Percentiles rank a stretch among this genome's conserved stretches.
phyloP scores from a whole-genome alignment of 495 filamentous ascomycete genomes.

The Aspergillus hancockii region DNA sequence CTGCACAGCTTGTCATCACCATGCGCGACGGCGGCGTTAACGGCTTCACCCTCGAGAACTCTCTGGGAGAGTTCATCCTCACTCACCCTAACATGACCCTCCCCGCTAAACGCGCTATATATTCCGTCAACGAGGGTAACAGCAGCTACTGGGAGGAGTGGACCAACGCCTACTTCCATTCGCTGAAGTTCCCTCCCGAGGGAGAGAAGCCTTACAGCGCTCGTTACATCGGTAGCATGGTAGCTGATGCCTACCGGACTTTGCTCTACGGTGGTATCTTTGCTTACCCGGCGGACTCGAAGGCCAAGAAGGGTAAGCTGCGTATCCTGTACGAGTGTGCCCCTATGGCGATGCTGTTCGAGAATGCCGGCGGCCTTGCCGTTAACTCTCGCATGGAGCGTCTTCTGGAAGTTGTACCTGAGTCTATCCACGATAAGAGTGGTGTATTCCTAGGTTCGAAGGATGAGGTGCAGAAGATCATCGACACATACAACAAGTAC shows the following conservation, averaged over 20 bases:
- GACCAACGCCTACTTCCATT: conserved; percentile 84
- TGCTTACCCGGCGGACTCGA: conserved; percentile 95
- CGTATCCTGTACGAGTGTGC: conserved; percentile 98
- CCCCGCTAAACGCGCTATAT: conserved; percentile 78
- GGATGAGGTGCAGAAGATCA: conserved; percentile 95
- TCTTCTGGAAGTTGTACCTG: conserved; percentile 85
- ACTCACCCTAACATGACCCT: conserved; percentile 94
- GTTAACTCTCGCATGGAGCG: conserved; percentile 85
- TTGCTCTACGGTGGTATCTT: conserved; percentile 95
- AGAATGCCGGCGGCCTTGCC: conserved; percentile 95
- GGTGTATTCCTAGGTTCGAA: conserved; percentile 96
- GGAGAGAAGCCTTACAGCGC: conserved; percentile 90
- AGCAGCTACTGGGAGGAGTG: conserved; percentile 92
- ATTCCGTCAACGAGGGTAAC: conserved; percentile 99
- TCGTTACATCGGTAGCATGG: conserved; percentile 96
- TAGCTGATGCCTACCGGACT: conserved; percentile 96
- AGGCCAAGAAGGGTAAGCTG: conserved; percentile 97
- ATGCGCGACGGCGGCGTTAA: conserved; percentile 94
- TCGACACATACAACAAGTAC: conserved; percentile 56
- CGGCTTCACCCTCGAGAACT: conserved; percentile 95
- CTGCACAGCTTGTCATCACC: conserved; percentile 92
- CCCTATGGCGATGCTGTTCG: conserved; percentile 98
- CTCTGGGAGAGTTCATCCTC: conserved; percentile 96
- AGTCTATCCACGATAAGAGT: conserved; percentile 92
- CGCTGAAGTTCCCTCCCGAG: conserved; percentile 73